Evolutionary conservation across 2,329 filamentous ascomycete species (phyloP), one percentile per base, ranked within the genome.

Genomic region (Helminthosporium solani): DNA sequence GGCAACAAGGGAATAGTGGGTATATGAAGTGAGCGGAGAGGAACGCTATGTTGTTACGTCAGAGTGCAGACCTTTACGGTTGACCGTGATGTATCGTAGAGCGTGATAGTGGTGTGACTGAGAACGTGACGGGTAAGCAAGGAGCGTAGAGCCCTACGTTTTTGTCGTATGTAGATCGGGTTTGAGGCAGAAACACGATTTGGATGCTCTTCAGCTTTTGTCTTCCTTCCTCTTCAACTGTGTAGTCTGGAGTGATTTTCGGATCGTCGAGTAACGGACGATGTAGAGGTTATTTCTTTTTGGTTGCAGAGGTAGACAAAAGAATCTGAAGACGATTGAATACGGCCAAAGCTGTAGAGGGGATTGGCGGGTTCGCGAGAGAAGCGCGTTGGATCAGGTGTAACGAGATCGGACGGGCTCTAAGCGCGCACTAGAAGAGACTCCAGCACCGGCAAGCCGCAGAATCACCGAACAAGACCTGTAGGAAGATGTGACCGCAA

Each of bases 371-470:
- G 52, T 49, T 60, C 52, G 58, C 64, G 65, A 50, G 43, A 56
- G 58, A 58, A 52, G 54, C 49, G 47, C 48, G 53, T 58, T 61
- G 60, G 62, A 61, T 51, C 63, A 61, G 59, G 44, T 54, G 49
- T 60, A 54, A 38, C 60, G 50, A 67, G 63, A 51, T 63, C 63
- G 61, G 63, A 63, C 54, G 43, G 43, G 55, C 55, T 58, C 60
- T 60, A 62, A 58, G 50, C 63, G 64, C 59, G 61, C 43, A 62
- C 61, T 53, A 54, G 59, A 63, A 59, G 38, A 51, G 50, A 59
- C 67, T 71, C 70, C 70, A 73, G 69, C 67, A 68, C 70, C 64
- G 70, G 70, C 67, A 67, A 42, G 64, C 70, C 68, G 60, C 69
- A 72, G 68, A 67, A 68, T 70, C 66, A 70, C 68, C 63, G 56